phyloP scores from a whole-genome alignment of 129 eudicot species.

The Tanacetum coccineum region DNA sequence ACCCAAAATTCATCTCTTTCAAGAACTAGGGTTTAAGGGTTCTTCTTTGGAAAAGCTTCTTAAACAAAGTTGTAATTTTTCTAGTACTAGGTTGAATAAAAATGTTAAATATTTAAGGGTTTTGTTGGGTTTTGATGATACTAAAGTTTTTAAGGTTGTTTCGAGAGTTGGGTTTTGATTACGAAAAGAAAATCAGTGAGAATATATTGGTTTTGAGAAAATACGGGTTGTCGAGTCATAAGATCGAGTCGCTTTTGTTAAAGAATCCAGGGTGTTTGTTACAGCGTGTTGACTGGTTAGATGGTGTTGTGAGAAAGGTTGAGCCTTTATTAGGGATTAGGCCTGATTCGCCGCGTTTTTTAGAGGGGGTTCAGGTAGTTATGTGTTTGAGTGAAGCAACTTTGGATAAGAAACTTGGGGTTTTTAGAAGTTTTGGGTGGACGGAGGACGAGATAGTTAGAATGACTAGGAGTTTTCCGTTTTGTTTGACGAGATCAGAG shows the following conservation, averaged over 20 bases:
- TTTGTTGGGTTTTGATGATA: slow-evolving; percentile 27
- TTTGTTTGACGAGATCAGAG: slow-evolving; percentile 18
- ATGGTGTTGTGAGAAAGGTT: slow-evolving; percentile 16
- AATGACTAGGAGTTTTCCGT: slow-evolving; percentile 22
- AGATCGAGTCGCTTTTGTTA: no score
- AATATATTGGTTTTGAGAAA: no score
- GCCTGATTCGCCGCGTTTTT: slow-evolving; percentile 18
- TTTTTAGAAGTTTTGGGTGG: slow-evolving; percentile 44
- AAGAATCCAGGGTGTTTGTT: neutral
- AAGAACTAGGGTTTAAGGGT: slow-evolving; percentile 27
- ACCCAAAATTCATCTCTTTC: slow-evolving; percentile 27
- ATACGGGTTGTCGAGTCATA: no score
- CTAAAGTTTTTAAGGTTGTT: slow-evolving; percentile 19
- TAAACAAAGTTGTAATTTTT: neutral
- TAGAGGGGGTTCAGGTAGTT: slow-evolving; percentile 24
- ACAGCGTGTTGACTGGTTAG: slow-evolving; percentile 19
- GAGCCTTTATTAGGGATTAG: slow-evolving; percentile 31
- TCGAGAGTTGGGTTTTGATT: neutral
- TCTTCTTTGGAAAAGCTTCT: slow-evolving; percentile 22
- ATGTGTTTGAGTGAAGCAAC: slow-evolving; percentile 11
- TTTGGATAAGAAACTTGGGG: slow-evolving; percentile 18
- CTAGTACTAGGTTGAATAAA: slow-evolving; percentile 9
- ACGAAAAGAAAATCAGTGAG: no score
- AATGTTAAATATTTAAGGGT: slow-evolving; percentile 22
- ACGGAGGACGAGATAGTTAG: slow-evolving; percentile 23